Base-by-base conservation (phyloP, 208 protist genomes). In the Leishmania martiniquensis region DNA sequence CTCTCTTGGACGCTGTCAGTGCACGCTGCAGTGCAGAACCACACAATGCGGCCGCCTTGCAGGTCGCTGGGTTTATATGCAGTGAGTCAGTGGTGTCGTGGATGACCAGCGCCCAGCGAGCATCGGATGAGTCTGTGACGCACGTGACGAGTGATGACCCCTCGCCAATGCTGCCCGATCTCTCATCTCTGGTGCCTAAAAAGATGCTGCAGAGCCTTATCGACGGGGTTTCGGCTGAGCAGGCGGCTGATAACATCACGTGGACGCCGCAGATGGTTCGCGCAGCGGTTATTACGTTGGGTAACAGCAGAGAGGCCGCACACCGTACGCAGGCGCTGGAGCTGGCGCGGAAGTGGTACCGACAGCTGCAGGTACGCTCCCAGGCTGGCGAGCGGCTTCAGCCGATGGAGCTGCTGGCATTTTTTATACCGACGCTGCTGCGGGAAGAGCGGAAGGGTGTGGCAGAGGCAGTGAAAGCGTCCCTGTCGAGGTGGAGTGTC, bases 401-500 rank as follows among this genome's bases (percentile, higher is more conserved):
- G 29, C 80, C 80, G 22, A 62, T 79, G 5, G 80, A 79, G 32
- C 74, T 84, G 6, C 80, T 84, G 0, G 80, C 42, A n/a, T 84
- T 79, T 67, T 84, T 84, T 54, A 34, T 65, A 12, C 66, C 62
- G 42, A 78, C 47, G 73, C 65, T 77, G 78, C 83, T 85, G 77
- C 82, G 57, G 45, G 82, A 69, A 45, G 80, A 84, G 55, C 66
- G 65, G 13, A 37, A 72, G 1, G 80, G 75, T 15, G 80, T 84
- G 42, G 34, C 72, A 12, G 70, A 69, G 4, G 74, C 80, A 12
- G 75, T 84, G 42, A 65, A 54, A 17, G 70, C 75, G 10, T 84
- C 80, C 22, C 68, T 84, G 68, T 47, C 74, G 0, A 75, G 62
- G 51, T 84, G 80, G 80, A 84, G 75, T 32, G 80, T 86, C 29